Conservation (phyloP, 345 rosid genomes). For the Aquilaria yunnanensis region DNA sequence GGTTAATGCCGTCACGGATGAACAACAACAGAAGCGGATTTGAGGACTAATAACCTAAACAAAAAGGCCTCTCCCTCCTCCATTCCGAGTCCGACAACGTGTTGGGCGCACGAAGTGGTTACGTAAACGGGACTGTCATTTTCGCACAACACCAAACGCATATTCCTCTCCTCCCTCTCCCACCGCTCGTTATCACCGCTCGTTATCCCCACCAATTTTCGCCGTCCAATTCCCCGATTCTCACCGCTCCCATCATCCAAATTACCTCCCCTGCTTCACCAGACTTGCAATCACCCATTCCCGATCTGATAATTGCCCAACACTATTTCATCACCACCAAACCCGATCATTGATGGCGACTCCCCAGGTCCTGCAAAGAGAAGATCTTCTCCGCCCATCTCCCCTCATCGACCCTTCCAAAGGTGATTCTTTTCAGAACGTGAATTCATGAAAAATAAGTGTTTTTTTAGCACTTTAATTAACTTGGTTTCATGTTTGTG, state of each 20-base stretch:
- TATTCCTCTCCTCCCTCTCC: constrained; percentile 4
- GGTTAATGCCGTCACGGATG: background rate
- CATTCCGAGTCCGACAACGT: background rate
- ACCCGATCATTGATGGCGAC: constrained; percentile 56
- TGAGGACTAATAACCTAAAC: background rate
- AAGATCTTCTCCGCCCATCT: constrained; percentile 44
- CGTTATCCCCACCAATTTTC: background rate
- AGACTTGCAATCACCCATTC: background rate
- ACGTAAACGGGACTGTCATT: background rate
- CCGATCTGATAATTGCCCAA: background rate
- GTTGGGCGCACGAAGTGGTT: background rate
- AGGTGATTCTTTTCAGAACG: constrained; percentile 24
- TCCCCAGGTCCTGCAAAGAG: constrained; percentile 49
- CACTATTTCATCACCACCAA: background rate
- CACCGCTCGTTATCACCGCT: background rate
- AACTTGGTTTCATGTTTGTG: background rate
- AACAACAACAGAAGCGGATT: background rate
- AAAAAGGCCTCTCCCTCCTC: background rate
- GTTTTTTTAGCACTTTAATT: background rate
- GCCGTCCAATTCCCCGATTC: background rate
- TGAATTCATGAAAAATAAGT: background rate
- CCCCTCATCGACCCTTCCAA: constrained; percentile 33
- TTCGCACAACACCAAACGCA: background rate
- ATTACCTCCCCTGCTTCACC: background rate
- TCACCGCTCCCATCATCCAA: background rate